Conservation (phyloP, 1,284 basidiomycete species). For the Ustilago tritici region DNA sequence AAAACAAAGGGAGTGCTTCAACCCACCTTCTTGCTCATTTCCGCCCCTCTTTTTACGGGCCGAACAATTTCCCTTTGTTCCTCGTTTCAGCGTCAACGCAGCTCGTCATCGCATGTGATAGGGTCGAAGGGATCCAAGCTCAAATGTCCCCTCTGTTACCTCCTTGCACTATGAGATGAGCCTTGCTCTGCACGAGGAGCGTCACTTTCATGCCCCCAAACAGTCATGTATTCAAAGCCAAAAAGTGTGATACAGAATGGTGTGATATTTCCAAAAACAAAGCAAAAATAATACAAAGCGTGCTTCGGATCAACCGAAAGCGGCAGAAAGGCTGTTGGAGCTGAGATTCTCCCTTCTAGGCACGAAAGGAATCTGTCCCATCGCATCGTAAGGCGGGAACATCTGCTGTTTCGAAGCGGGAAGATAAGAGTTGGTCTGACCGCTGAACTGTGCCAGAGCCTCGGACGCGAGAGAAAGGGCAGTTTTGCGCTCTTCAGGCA, state of each 20-base stretch:
- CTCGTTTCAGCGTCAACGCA: background rate
- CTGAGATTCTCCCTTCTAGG: slow-evolving; percentile 22
- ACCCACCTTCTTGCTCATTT: slow-evolving; percentile 22
- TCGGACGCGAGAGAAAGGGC: slow-evolving; percentile 1
- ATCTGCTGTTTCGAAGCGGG: background rate
- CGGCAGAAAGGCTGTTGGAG: slow-evolving; percentile 40
- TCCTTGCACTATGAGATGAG: background rate
- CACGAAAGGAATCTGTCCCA: slow-evolving; percentile 23
- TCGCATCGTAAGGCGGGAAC: slow-evolving; percentile 24
- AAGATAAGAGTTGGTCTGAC: slow-evolving; percentile 15
- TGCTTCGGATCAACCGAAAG: slow-evolving; percentile 21
- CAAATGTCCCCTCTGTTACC: slow-evolving; percentile 11
- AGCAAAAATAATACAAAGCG: slow-evolving; percentile 26
- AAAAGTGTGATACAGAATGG: slow-evolving; percentile 2
- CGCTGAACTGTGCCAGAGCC: background rate
- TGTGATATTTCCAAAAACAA: slow-evolving; percentile 23
- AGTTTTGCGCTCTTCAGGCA: slow-evolving; percentile 9
- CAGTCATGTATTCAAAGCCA: background rate
- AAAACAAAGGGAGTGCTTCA: slow-evolving; percentile 3
- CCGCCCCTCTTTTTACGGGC: background rate
- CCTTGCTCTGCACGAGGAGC: too few relatives aligned
- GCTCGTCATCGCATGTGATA: slow-evolving; percentile 3
- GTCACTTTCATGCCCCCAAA: background rate
- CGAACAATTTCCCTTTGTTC: slow-evolving; percentile 10
- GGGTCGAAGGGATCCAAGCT: slow-evolving; percentile 1